These are phyloP conservation scores for Stagonosporopsis vannaccii DNA, from an alignment of 2,329 filamentous ascomycete species.

Conservation along the genomic window DNA sequence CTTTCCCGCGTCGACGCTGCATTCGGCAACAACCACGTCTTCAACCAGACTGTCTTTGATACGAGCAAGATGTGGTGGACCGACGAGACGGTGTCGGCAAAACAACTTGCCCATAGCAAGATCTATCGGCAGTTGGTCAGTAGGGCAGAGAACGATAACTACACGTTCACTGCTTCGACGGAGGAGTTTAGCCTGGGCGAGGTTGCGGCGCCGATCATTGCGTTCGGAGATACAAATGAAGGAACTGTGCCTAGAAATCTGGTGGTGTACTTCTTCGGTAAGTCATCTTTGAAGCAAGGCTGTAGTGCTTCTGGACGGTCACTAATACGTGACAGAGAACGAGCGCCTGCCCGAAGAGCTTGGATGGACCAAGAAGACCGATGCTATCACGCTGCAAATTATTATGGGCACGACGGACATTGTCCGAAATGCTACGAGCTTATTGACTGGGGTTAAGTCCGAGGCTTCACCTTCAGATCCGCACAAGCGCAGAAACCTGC, in stretches of 20 bases:
- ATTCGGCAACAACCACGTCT: slow-evolving; percentile 61
- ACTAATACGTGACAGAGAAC: slow-evolving; percentile 44
- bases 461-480: slow-evolving; percentile 2
- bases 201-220: slow-evolving; percentile 59
- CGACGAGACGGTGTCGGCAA: slow-evolving; percentile 42
- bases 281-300: slow-evolving; percentile 20
- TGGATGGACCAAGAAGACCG: slow-evolving; percentile 48
- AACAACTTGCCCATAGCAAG: slow-evolving; percentile 54
- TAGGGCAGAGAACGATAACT: slow-evolving; percentile 58
- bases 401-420: slow-evolving; percentile 16
- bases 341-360: slow-evolving; percentile 53
- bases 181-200: slow-evolving; percentile 61
- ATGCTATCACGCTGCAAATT: slow-evolving; percentile 19
- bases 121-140: slow-evolving; percentile 56
- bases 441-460: slow-evolving; percentile 10
- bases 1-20: slow-evolving; percentile 58
- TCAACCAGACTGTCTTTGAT: slow-evolving; percentile 62
- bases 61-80: slow-evolving; percentile 58
- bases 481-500: slow-evolving; percentile 16
- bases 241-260: slow-evolving; percentile 51
- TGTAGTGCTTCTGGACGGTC: neutral
- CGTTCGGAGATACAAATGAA: slow-evolving; percentile 55
- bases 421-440: slow-evolving; percentile 20
- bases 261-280: slow-evolving; percentile 59
- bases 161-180: slow-evolving; percentile 53